A percentile compares a stretch with the other conserved stretches of the same genome.
These are phyloP conservation scores for Metarhizium brunneum DNA, from an alignment of 2,329 filamentous ascomycete species.

Conservation along the genomic window DNA sequence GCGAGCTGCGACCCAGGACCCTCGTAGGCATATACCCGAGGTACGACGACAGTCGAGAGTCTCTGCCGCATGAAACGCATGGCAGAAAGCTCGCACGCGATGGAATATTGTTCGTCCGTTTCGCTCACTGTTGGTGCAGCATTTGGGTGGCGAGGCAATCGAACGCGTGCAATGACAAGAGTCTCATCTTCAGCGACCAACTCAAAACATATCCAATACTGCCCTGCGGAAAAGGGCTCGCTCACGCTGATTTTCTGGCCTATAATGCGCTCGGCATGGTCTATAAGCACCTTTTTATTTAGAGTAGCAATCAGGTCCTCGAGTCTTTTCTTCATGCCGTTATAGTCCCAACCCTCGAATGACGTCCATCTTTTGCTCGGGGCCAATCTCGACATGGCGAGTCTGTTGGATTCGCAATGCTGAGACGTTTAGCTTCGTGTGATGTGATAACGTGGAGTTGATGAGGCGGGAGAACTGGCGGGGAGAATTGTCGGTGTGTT, in stretches of 20 bases:
- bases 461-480: too few species aligned
- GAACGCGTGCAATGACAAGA: conserved; percentile 15
- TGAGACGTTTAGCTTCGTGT: background rate
- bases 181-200: conserved; percentile 12
- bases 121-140: conserved; percentile 2
- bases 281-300: conserved; percentile 10
- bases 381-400: background rate
- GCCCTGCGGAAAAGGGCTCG: conserved; percentile 19
- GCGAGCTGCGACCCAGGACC: conserved; percentile 9
- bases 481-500: background rate
- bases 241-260: conserved; percentile 17
- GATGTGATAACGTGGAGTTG: too few species aligned
- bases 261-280: conserved; percentile 13
- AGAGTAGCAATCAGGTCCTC: conserved; percentile 6
- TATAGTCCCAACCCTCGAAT: conserved; percentile 14
- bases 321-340: conserved; percentile 14
- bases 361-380: conserved; percentile 6
- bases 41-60: too few species aligned
- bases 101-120: conserved; percentile 8
- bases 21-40: background rate
- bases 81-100: conserved; percentile 12
- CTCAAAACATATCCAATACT: conserved; percentile 18
- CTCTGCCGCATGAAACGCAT: conserved; percentile 9
- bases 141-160: conserved; percentile 12
- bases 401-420: background rate